Base-by-base conservation (phyloP, 2,329 filamentous ascomycete genomes). In the Rutstroemia sp. region DNA sequence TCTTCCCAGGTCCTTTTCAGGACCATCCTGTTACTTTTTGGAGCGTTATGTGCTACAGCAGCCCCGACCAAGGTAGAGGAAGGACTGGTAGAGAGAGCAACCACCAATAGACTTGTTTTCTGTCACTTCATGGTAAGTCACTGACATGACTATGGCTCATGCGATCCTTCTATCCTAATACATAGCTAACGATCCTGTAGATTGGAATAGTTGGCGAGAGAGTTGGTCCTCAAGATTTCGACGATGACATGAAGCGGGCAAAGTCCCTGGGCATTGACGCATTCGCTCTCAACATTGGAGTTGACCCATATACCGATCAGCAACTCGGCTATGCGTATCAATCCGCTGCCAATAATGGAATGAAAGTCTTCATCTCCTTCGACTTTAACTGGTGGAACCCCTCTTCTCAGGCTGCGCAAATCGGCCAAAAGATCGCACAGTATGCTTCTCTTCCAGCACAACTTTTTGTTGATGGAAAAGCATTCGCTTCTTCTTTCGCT, bases 401-500 rank as follows among this genome's bases (percentile, higher is more conserved):
- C 10, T 49, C 58, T 1, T 58, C 41, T 44, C 51, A 51, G 30
- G 61, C 63, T 10, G 27, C 47, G 8, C 56, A 57, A 49, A 67
- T 71, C 37, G 62, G 62, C 4, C 44, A 61, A 8, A 65, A 60
- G 39, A 65, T 70, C 50, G 64, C 67, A 18, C 59, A 63, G 27
- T 68, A 67, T 51, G 66, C 65, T 21, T 54, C 58, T 16, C 65
- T 67, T 25, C 48, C 64, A n/a, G 70, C 71, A 1, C 69, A 74
- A 23, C 67, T 71, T 42, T 69, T 67, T 44, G 66, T 71, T 58
- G 50, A 63, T 45, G 56, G 49, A 3, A 67, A 73, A 19, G 63
- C 64, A 38, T 69, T 72, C 59, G 72, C 77, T 1, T 67, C 79
- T 16, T 77, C 78, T 5, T 77, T 74, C n/a, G 78, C 77, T 2